Evolutionary conservation across 805 yeast species (phyloP).

Genomic region (Myxozyma geophila): DNA sequence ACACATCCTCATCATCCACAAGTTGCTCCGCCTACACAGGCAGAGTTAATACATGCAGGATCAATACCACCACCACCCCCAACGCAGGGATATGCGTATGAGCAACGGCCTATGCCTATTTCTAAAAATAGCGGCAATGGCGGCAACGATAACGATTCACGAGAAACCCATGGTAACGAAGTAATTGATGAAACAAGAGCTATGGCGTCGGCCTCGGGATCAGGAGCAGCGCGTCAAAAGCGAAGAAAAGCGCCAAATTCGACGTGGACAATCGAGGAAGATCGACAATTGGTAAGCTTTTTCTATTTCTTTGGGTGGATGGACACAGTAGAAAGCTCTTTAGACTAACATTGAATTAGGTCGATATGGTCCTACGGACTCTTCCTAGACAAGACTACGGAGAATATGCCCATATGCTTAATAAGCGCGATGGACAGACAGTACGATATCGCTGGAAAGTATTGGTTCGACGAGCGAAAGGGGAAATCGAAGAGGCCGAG

Average conservation of each 20-base stretch:
- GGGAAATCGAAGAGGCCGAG: conserved; percentile 34
- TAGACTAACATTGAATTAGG: conserved; percentile 18
- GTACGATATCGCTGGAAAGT: conserved; percentile 47
- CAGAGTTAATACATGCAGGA: neutral
- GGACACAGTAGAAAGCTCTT: neutral
- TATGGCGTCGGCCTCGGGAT: neutral
- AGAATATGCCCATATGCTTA: conserved; percentile 43
- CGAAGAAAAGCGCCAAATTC: conserved; percentile 44
- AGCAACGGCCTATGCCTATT: neutral
- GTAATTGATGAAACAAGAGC: neutral
- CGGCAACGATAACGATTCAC: neutral
- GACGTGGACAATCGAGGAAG: conserved; percentile 45
- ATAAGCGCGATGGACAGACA: conserved; percentile 46
- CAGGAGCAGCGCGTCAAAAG: conserved; percentile 7
- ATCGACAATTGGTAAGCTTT: conserved; percentile 41
- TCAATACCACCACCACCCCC: neutral
- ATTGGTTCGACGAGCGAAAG: conserved; percentile 43
- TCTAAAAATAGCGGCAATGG: no score
- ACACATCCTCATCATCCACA: neutral
- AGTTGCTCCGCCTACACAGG: neutral
- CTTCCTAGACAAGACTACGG: conserved; percentile 45
- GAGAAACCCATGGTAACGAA: neutral
- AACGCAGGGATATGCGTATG: neutral
- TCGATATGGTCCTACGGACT: conserved; percentile 44
- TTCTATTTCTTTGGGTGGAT: no score